These are phyloP conservation scores for Triangularia setosa DNA, from an alignment of 2,329 filamentous ascomycete genomes.

Conservation along the genomic window DNA sequence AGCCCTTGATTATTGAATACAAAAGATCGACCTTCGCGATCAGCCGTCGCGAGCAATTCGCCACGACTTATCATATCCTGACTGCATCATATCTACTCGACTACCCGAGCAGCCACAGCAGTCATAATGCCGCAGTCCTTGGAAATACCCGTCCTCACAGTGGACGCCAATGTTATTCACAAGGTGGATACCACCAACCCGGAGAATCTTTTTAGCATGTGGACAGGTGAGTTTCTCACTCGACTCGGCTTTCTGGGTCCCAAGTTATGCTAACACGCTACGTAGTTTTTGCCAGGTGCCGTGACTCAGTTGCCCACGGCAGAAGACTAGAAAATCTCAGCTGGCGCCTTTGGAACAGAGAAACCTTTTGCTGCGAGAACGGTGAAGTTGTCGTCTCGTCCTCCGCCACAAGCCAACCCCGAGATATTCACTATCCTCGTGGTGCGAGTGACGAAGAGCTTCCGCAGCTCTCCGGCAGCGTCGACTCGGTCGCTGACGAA, in stretches of 20 bases:
- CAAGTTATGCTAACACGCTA: constrained; percentile 6
- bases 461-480: constrained; percentile 71
- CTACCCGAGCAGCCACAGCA: constrained; percentile 33
- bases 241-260: background rate
- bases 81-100: constrained; percentile 31
- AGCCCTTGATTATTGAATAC: background rate
- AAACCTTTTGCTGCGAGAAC: constrained; percentile 81
- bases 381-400: constrained; percentile 48
- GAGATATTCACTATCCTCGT: constrained; percentile 40
- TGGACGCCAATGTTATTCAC: constrained; percentile 88
- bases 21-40: constrained; percentile 21
- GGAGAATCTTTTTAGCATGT: constrained; percentile 93
- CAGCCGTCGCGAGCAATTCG: constrained; percentile 23
- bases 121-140: constrained; percentile 75
- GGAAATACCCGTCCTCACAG: constrained; percentile 80
- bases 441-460: constrained; percentile 49
- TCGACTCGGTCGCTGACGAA: constrained; percentile 70
- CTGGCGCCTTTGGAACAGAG: constrained; percentile 92
- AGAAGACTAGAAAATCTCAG: constrained; percentile 90
- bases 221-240: constrained; percentile 65
- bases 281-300: constrained; percentile 87
- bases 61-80: constrained; percentile 26
- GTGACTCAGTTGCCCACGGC: constrained; percentile 89
- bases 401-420: constrained; percentile 42
- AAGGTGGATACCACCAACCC: constrained; percentile 91